Evolutionary conservation across 1,284 basidiomycete genomes (phyloP).

Genomic region (Farysia itapuensis): DNA sequence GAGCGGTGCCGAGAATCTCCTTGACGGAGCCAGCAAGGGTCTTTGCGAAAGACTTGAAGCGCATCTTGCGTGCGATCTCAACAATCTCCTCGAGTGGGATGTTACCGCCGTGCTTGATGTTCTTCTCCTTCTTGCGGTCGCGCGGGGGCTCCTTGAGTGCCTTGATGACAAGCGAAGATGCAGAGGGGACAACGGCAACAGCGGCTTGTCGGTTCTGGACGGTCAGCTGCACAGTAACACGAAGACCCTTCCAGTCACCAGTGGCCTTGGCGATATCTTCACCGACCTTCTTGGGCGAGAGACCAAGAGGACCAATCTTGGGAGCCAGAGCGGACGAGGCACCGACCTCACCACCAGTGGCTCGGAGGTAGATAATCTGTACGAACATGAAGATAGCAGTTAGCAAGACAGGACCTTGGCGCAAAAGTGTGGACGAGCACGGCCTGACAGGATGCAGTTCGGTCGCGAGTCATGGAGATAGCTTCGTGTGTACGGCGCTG

Average conservation of each 20-base stretch:
- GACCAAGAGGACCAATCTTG: constrained; percentile 99
- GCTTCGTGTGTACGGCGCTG: too few relatives aligned
- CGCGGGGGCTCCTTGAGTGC: constrained; percentile 98
- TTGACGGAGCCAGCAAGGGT: constrained; percentile 85
- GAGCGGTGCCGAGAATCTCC: constrained; percentile 67
- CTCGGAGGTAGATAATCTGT: constrained; percentile 94
- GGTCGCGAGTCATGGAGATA: too few relatives aligned
- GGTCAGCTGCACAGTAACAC: constrained; percentile 97
- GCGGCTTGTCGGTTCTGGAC: constrained; percentile 99
- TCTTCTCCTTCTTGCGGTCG: constrained; percentile 99
- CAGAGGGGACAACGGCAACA: constrained; percentile 95
- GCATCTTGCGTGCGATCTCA: constrained; percentile 95
- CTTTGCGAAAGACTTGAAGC: constrained; percentile 91
- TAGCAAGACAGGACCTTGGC: too few relatives aligned
- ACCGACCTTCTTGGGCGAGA: constrained; percentile 99
- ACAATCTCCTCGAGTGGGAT: constrained; percentile 91
- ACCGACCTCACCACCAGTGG: constrained; percentile 99
- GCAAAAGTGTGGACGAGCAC: too few relatives aligned
- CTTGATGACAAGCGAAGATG: constrained; percentile 95
- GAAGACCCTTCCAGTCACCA: constrained; percentile 97
- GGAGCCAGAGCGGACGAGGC: constrained; percentile 97
- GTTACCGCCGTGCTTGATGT: constrained; percentile 98
- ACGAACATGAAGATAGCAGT: constrained; percentile 36
- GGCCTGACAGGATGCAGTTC: too few relatives aligned
- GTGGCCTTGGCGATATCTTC: constrained; percentile 99